These are phyloP conservation scores for Alternaria sp. DNA, from an alignment of 2,329 filamentous ascomycete species.

Conservation along the genomic window DNA sequence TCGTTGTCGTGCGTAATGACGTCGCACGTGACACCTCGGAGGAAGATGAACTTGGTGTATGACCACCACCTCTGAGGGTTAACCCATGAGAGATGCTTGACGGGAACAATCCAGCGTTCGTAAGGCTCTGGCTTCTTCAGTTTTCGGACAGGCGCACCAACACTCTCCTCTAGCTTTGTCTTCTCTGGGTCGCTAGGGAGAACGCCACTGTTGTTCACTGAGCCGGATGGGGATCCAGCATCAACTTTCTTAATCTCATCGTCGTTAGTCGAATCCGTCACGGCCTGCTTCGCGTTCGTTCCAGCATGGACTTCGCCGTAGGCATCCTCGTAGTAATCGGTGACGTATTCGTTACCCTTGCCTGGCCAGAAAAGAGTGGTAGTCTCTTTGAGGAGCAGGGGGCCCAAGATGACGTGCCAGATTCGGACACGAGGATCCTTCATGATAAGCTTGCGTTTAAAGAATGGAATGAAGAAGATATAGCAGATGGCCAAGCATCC, in stretches of 20 bases:
- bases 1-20: slow-evolving; percentile 52
- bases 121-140: slow-evolving; percentile 42
- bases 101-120: slow-evolving; percentile 47
- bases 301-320: slow-evolving; percentile 36
- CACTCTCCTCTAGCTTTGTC: slow-evolving; percentile 11
- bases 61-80: slow-evolving; percentile 47
- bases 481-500: slow-evolving; percentile 33
- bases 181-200: slow-evolving; percentile 16
- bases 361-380: slow-evolving; percentile 53
- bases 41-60: slow-evolving; percentile 55
- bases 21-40: slow-evolving; percentile 55
- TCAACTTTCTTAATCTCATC: slow-evolving; percentile 11
- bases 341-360: slow-evolving; percentile 49
- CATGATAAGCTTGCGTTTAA: slow-evolving; percentile 37
- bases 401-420: slow-evolving; percentile 47
- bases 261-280: slow-evolving; percentile 9
- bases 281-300: slow-evolving; percentile 12
- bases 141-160: slow-evolving; percentile 24
- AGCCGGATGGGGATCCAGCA: slow-evolving; percentile 10
- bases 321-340: slow-evolving; percentile 52
- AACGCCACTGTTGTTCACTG: background rate
- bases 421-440: slow-evolving; percentile 37
- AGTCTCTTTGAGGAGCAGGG: slow-evolving; percentile 50
- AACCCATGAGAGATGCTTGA: slow-evolving; percentile 39
- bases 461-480: slow-evolving; percentile 41